phyloP scores from a whole-genome alignment of 1,284 basidiomycete species.

The Fomitopsis schrenkii region DNA sequence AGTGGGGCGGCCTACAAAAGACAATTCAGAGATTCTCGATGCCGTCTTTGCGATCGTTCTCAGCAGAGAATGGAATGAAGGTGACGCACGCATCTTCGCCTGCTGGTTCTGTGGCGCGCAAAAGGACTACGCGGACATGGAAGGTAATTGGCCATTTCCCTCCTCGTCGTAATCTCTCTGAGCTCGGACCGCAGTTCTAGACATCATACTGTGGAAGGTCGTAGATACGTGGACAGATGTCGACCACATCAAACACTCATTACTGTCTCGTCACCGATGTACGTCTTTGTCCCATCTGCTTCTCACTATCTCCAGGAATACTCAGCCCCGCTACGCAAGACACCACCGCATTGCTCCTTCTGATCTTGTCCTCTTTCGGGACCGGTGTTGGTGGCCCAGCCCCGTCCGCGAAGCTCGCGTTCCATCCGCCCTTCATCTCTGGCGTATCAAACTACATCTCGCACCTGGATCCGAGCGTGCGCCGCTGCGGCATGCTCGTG shows the following conservation, averaged over 20 bases:
- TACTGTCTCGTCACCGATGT: slow-evolving; percentile 70
- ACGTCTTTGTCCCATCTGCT: slow-evolving; percentile 20
- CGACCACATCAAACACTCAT: slow-evolving; percentile 69
- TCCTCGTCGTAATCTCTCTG: not conserved
- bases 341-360: slow-evolving; percentile 66
- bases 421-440: slow-evolving; percentile 64
- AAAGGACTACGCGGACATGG: slow-evolving; percentile 28
- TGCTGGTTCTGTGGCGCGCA: slow-evolving; percentile 54
- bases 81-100: slow-evolving; percentile 56
- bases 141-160: slow-evolving; percentile 27
- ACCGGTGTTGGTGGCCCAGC: slow-evolving; percentile 35
- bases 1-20: slow-evolving; percentile 43
- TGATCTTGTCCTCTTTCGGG: slow-evolving; percentile 58
- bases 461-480: slow-evolving; percentile 74
- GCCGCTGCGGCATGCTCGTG: slow-evolving; percentile 91
- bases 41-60: slow-evolving; percentile 45
- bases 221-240: slow-evolving; percentile 62
- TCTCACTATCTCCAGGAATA: not conserved
- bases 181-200: slow-evolving; percentile 35
- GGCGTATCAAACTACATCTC: slow-evolving; percentile 75
- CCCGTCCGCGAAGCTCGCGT: slow-evolving; percentile 37
- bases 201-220: slow-evolving; percentile 42
- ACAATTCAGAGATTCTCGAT: slow-evolving; percentile 50
- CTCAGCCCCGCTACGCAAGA: slow-evolving; percentile 35
- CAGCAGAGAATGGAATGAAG: slow-evolving; percentile 53